These are phyloP conservation scores for Solanum sejunctum DNA, from an alignment of 257 asterid genomes.

Conservation along the genomic window DNA sequence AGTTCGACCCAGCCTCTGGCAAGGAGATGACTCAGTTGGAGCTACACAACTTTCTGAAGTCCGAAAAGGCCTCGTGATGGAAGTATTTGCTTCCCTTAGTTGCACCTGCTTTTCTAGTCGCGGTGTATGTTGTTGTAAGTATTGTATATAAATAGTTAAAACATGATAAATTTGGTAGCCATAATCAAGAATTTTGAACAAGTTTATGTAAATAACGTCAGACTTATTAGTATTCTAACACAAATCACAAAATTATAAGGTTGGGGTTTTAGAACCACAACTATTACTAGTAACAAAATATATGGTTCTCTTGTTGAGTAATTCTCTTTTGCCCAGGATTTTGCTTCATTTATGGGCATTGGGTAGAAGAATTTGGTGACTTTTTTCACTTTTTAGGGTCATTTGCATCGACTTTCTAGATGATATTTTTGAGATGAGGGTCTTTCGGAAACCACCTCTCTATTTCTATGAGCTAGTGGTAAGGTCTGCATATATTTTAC, in stretches of 20 bases:
- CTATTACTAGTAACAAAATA: neutral
- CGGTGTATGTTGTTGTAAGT: neutral
- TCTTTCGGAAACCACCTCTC: no score
- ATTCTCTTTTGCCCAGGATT: neutral
- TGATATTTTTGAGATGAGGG: no score
- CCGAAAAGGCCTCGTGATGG: constrained; percentile 12
- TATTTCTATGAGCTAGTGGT: no score
- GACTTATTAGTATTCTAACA: neutral
- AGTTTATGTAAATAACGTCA: neutral
- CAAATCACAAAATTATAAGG: neutral
- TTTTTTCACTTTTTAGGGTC: neutral
- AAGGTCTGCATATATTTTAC: no score
- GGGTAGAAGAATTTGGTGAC: neutral
- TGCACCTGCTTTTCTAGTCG: neutral
- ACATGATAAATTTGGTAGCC: neutral
- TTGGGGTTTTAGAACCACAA: neutral
- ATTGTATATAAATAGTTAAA: neutral
- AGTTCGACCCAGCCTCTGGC: constrained; percentile 68
- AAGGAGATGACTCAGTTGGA: constrained; percentile 84
- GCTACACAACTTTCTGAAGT: constrained; percentile 43
- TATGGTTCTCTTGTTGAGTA: neutral
- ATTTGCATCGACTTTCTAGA: no score
- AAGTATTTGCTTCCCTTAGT: neutral
- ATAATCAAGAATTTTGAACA: neutral
- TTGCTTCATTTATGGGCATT: neutral